These are phyloP conservation scores for Mycosphaerelloides madeirae DNA, from an alignment of 2,329 filamentous ascomycete genomes.

Conservation along the genomic window DNA sequence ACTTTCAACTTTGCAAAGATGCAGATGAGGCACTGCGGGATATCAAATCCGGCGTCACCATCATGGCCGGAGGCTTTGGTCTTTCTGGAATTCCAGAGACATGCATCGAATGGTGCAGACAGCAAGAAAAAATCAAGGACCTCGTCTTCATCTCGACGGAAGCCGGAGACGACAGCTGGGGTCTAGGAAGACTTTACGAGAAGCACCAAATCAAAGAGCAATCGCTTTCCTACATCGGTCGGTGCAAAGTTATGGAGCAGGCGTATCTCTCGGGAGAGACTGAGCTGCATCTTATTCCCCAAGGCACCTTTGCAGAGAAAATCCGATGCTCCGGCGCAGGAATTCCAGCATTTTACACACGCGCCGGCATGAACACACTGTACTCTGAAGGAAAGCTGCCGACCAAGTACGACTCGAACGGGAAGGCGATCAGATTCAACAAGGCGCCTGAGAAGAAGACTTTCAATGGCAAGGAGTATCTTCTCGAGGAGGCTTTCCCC, in stretches of 20 bases:
- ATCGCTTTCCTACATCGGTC: constrained; percentile 69
- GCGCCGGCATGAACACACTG: constrained; percentile 61
- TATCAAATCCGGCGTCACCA: constrained; percentile 62
- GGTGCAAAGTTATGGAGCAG: constrained; percentile 68
- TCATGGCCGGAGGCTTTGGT: constrained; percentile 73
- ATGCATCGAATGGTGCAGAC: constrained; percentile 63
- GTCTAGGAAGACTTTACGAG: constrained; percentile 62
- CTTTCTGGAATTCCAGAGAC: constrained; percentile 71
- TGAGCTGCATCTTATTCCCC: constrained; percentile 68
- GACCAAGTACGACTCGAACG: constrained; percentile 54
- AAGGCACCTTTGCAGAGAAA: constrained; percentile 68
- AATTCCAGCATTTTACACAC: constrained; percentile 74
- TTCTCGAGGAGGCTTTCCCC: constrained; percentile 70
- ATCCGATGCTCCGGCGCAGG: constrained; percentile 70
- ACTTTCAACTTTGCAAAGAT: constrained; percentile 27
- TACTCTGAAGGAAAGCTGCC: constrained; percentile 65
- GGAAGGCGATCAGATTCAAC: constrained; percentile 59
- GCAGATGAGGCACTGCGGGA: constrained; percentile 67
- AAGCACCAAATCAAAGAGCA: constrained; percentile 66
- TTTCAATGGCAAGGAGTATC: constrained; percentile 66
- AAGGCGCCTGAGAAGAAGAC: constrained; percentile 63
- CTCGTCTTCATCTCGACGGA: constrained; percentile 77
- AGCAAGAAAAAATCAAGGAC: constrained; percentile 49
- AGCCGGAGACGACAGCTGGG: constrained; percentile 64
- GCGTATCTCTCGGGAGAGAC: constrained; percentile 68